These are phyloP conservation scores for Echinosophora koreensis DNA, from an alignment of 306 rosid genomes.

Conservation along the genomic window DNA sequence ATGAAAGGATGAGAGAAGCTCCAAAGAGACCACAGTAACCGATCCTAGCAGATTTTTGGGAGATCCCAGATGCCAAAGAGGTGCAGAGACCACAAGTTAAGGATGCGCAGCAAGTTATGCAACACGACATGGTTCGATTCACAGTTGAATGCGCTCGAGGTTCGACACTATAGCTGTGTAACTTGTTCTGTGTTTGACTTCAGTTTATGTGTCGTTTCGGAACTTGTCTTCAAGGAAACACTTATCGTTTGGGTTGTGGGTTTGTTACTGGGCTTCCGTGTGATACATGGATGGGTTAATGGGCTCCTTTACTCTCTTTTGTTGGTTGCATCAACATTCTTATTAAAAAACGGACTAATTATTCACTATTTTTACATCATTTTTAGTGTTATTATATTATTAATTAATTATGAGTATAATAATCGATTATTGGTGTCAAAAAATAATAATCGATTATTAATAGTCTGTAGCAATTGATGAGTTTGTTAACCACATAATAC, in stretches of 20 bases:
- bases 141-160: not conserved
- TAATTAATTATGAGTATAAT: too few relatives aligned
- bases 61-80: slow-evolving; percentile 83
- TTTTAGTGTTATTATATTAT: too few relatives aligned
- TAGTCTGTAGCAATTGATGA: too few relatives aligned
- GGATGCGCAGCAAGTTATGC: slow-evolving; percentile 64
- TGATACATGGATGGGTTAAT: not conserved
- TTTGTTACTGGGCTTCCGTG: slow-evolving; percentile 2
- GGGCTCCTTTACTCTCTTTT: too few relatives aligned
- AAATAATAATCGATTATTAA: too few relatives aligned
- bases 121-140: slow-evolving; percentile 75
- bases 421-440: too few relatives aligned
- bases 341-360: too few relatives aligned
- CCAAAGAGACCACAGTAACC: slow-evolving; percentile 95
- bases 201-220: slow-evolving; percentile 33
- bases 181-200: not conserved
- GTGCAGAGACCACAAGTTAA: slow-evolving; percentile 85
- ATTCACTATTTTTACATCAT: too few relatives aligned
- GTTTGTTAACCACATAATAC: too few relatives aligned
- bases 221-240: not conserved
- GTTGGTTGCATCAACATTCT: too few relatives aligned
- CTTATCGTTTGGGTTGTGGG: slow-evolving; percentile 9
- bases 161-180: too few relatives aligned
- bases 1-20: slow-evolving; percentile 72
- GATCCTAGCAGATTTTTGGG: slow-evolving; percentile 82